phyloP scores from a whole-genome alignment of 2,329 filamentous ascomycete species.

The Fusarium nygamai region DNA sequence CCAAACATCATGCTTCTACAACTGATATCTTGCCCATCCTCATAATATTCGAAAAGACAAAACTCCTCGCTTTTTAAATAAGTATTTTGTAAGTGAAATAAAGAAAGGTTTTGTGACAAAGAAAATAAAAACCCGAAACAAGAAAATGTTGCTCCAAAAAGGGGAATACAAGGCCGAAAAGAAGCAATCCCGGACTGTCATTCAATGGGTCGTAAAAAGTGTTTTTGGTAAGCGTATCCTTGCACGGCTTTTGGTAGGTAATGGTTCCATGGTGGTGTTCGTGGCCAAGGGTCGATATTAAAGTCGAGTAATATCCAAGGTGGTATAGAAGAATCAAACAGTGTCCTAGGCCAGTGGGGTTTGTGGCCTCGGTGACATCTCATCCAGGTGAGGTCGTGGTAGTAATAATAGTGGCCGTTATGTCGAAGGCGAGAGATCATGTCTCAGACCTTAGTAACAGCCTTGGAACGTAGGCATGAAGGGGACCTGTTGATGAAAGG shows the following conservation, averaged over 20 bases:
- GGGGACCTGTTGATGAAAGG: constrained; percentile 64
- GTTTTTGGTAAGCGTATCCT: constrained; percentile 38
- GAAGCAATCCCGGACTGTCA: constrained; percentile 40
- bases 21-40: constrained; percentile 40
- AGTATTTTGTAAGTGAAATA: constrained; percentile 15
- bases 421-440: constrained; percentile 4
- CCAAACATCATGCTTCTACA: constrained; percentile 45
- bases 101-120: constrained; percentile 21
- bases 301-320: constrained; percentile 36
- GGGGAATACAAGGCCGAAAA: constrained; percentile 34
- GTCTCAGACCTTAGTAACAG: constrained; percentile 52
- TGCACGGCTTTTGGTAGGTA: constrained; percentile 28
- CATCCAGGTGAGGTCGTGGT: constrained; percentile 35
- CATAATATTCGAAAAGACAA: constrained; percentile 42
- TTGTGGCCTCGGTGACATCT: constrained; percentile 21
- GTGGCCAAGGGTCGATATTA: constrained; percentile 36
- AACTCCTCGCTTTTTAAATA: constrained; percentile 44
- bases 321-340: constrained; percentile 32
- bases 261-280: constrained; percentile 13
- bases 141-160: constrained; percentile 26
- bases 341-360: constrained; percentile 16
- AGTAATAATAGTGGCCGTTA: neutral
- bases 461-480: constrained; percentile 63
- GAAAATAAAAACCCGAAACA: constrained; percentile 15
- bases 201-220: constrained; percentile 39